These are phyloP conservation scores for Leishmania tropica DNA, from an alignment of 208 protist genomes.

Conservation along the genomic window DNA sequence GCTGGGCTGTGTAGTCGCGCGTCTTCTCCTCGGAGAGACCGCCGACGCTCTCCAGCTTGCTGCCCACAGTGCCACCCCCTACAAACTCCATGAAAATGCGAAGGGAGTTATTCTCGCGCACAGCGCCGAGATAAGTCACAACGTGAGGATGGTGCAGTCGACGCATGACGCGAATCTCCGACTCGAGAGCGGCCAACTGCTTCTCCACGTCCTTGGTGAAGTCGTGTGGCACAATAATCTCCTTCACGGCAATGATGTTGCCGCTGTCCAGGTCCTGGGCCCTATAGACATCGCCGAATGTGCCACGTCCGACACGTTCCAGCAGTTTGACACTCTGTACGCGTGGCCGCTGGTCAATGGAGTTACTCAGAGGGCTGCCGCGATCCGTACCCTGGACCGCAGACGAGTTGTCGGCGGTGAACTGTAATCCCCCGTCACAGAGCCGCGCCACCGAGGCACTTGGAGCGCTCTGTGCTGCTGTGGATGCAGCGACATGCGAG, in stretches of 20 bases:
- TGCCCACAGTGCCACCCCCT: constrained; percentile 81
- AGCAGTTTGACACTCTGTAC: constrained; percentile 40
- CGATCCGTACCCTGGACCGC: background rate
- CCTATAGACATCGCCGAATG: constrained; percentile 84
- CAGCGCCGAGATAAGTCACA: constrained; percentile 85
- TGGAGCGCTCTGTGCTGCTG: background rate
- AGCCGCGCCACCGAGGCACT: background rate
- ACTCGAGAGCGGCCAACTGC: constrained; percentile 80
- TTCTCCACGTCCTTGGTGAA: constrained; percentile 81
- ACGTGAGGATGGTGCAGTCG: constrained; percentile 92
- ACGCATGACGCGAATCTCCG: constrained; percentile 93
- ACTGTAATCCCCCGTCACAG: background rate
- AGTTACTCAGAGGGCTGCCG: constrained; percentile 2
- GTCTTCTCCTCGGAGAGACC: constrained; percentile 70
- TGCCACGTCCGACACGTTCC: constrained; percentile 81
- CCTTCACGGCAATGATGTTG: constrained; percentile 81
- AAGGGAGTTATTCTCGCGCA: constrained; percentile 72
- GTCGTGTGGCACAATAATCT: constrained; percentile 83
- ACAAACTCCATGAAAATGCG: constrained; percentile 94
- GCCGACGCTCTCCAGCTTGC: constrained; percentile 56
- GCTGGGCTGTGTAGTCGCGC: constrained; percentile 78
- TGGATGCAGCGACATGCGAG: background rate
- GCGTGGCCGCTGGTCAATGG: constrained; percentile 29
- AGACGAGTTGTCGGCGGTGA: background rate
- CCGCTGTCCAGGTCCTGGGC: constrained; percentile 79